A percentile compares a stretch with the other conserved stretches of the same genome.
Conservation (phyloP, 768 basidiomycete genomes). For the Leccinellum albellum region DNA sequence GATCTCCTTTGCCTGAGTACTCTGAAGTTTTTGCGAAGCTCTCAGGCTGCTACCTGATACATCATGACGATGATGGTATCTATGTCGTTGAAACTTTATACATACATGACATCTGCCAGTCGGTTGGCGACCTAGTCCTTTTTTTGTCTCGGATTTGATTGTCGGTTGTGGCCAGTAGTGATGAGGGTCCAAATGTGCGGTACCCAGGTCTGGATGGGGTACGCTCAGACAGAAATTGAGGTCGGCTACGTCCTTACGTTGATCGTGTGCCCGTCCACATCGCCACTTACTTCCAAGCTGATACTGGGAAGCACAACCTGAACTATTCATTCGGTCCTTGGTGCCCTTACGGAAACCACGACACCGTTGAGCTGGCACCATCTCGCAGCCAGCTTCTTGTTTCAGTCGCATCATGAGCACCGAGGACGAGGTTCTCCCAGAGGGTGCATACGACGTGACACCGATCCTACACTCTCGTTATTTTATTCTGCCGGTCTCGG, state of each 20-base stretch:
- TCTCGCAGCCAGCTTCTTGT: background rate
- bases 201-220: background rate
- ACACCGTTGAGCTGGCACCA: background rate
- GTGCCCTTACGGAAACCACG: background rate
- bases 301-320: background rate
- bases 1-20: background rate
- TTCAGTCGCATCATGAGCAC: conserved; percentile 14
- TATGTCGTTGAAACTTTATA: no score
- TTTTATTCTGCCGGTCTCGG: conserved; percentile 58
- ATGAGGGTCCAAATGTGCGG: no score
- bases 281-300: background rate
- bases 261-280: background rate
- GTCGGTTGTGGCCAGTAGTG: background rate
- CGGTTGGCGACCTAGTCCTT: no score
- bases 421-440: conserved; percentile 3
- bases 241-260: background rate
- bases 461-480: conserved; percentile 43
- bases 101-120: no score
- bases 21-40: no score
- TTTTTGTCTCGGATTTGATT: background rate
- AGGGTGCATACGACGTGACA: conserved; percentile 26
- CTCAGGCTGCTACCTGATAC: no score
- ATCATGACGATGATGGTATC: no score
- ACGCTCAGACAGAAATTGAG: background rate
- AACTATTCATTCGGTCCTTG: background rate